Evolutionary conservation across 495 filamentous ascomycete genomes (phyloP).

Genomic region (Talaromyces proteolyticus): DNA sequence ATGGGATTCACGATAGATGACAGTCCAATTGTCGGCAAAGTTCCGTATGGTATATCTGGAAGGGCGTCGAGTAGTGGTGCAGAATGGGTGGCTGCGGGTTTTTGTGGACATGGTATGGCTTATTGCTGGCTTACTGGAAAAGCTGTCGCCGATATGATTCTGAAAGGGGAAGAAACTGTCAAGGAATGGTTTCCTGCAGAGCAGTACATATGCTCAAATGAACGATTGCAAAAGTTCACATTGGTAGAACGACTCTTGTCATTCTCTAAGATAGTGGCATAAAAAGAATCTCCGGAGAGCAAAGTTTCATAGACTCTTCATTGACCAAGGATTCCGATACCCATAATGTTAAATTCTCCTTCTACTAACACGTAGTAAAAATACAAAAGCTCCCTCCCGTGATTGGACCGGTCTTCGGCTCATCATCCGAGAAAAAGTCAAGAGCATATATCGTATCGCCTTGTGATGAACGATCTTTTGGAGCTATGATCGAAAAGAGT

Average conservation of each 20-base stretch:
- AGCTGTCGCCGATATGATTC: conserved; percentile 33
- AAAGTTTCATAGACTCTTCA: too few species aligned
- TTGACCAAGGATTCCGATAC: too few species aligned
- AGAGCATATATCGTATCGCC: too few species aligned
- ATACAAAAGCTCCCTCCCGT: too few species aligned
- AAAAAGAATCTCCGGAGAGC: too few species aligned
- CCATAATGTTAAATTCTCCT: too few species aligned
- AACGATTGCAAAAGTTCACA: neutral
- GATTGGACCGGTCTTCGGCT: too few species aligned
- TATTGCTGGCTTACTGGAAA: conserved; percentile 39
- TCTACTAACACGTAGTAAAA: too few species aligned
- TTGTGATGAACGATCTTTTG: too few species aligned
- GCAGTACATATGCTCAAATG: conserved; percentile 3
- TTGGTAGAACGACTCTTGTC: conserved; percentile 1
- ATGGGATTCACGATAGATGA: conserved; percentile 39
- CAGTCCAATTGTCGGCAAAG: conserved; percentile 40
- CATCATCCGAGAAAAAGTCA: too few species aligned
- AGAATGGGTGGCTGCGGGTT: conserved; percentile 44
- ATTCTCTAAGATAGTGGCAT: neutral
- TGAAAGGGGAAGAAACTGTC: conserved; percentile 9
- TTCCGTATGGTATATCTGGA: conserved; percentile 22
- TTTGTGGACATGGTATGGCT: conserved; percentile 42
- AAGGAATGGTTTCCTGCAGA: conserved; percentile 25
- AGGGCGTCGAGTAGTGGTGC: conserved; percentile 2
- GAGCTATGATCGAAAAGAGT: too few species aligned